phyloP scores from a whole-genome alignment of 2,329 filamentous ascomycete species.

The Tricladium varicosporioides region DNA sequence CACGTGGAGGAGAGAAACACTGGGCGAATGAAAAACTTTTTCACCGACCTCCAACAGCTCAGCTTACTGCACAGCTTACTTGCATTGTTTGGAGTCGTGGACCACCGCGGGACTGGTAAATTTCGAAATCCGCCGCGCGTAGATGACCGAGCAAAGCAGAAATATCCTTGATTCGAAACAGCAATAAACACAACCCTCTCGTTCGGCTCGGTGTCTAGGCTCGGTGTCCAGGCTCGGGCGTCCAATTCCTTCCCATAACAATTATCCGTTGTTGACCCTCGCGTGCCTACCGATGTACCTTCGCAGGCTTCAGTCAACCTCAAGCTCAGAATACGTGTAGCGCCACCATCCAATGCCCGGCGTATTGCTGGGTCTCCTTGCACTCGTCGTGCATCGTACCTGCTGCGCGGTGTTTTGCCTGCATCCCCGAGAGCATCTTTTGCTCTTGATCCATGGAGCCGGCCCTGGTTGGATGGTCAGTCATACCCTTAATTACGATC shows the following conservation, averaged over 20 bases:
- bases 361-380: not conserved
- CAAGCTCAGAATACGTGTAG: not conserved
- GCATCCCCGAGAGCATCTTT: not conserved
- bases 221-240: not conserved
- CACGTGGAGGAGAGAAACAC: not conserved
- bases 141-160: not conserved
- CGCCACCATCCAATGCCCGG: not conserved
- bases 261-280: not conserved
- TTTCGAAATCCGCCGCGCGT: too few relatives aligned
- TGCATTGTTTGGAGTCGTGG: not conserved
- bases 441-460: not conserved
- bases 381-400: not conserved
- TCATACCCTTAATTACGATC: not conserved
- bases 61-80: not conserved
- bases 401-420: not conserved
- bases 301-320: not conserved
- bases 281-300: not conserved
- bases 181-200: not conserved
- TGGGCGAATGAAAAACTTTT: slow-evolving; percentile 1
- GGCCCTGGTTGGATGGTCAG: not conserved
- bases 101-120: not conserved
- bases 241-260: not conserved
- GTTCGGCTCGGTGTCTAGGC: not conserved
- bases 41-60: not conserved
- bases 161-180: not conserved